Percentiles rank a stretch among this genome's conserved stretches.
phyloP scores from a whole-genome alignment of 306 rosid species.

The Vigna angularis region DNA sequence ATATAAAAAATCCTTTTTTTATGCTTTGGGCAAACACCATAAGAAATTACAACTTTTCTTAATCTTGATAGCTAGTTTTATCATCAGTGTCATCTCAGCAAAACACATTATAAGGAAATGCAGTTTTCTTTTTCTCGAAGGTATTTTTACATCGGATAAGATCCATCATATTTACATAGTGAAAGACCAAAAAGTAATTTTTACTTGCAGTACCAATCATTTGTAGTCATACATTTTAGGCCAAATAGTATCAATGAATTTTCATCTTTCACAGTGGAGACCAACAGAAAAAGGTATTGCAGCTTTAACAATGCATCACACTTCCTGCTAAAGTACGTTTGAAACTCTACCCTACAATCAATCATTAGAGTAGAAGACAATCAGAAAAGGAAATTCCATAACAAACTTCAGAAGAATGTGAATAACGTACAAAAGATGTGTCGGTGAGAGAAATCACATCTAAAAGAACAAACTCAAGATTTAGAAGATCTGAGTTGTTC shows the following conservation, averaged over 20 bases:
- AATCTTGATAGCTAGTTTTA: background rate
- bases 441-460: background rate
- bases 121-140: background rate
- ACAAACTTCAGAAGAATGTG: background rate
- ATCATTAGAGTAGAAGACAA: background rate
- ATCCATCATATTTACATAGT: background rate
- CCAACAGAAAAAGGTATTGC: background rate
- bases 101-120: background rate
- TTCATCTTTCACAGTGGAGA: background rate
- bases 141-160: background rate
- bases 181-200: background rate
- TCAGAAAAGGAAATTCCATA: background rate
- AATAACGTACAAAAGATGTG: background rate
- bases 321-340: background rate
- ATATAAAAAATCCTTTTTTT: background rate
- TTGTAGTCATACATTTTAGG: background rate
- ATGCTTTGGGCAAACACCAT: background rate
- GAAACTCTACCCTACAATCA: background rate
- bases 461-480: background rate
- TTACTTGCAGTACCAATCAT: background rate
- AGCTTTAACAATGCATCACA: background rate
- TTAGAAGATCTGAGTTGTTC: background rate
- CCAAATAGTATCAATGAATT: background rate
- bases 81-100: background rate
- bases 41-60: background rate